Percentiles rank a stretch among this genome's conserved stretches.
Evolutionary conservation across 805 yeast species (phyloP).

Genomic region (Sugiyamaella marilandica): DNA sequence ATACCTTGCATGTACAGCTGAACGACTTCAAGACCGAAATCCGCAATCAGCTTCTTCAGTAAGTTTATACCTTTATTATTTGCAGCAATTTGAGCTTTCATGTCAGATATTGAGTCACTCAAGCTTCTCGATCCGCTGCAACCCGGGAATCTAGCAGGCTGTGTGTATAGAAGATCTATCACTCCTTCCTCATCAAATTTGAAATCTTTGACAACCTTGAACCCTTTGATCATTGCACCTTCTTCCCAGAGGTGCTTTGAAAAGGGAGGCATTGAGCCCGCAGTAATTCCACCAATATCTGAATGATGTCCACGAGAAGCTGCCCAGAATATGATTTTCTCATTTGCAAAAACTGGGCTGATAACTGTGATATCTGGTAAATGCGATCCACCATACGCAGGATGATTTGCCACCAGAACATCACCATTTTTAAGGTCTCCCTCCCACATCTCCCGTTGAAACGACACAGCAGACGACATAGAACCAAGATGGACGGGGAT

Average conservation of each 20-base stretch:
- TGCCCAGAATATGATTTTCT: slow-evolving; percentile 70
- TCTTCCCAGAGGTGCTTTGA: slow-evolving; percentile 82
- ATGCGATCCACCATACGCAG: slow-evolving; percentile 82
- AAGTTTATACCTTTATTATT: slow-evolving; percentile 78
- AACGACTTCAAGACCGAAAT: slow-evolving; percentile 57
- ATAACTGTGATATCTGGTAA: slow-evolving; percentile 88
- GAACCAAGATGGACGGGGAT: slow-evolving; percentile 85
- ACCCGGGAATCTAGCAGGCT: slow-evolving; percentile 78
- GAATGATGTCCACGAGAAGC: slow-evolving; percentile 97
- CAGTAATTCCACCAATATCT: slow-evolving; percentile 87
- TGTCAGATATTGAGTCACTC: slow-evolving; percentile 76
- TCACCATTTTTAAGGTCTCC: slow-evolving; percentile 66
- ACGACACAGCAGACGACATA: slow-evolving; percentile 73
- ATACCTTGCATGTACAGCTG: slow-evolving; percentile 75
- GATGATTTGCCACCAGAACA: slow-evolving; percentile 73
- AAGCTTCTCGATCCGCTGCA: slow-evolving; percentile 86
- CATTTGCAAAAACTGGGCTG: slow-evolving; percentile 75
- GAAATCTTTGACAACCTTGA: slow-evolving; percentile 66
- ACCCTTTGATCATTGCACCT: slow-evolving; percentile 83
- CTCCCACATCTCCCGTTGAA: slow-evolving; percentile 61
- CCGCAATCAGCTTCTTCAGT: slow-evolving; percentile 53
- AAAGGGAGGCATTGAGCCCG: slow-evolving; percentile 94
- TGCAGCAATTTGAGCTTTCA: slow-evolving; percentile 85
- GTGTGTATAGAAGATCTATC: slow-evolving; percentile 53
- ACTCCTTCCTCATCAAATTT: slow-evolving; percentile 70